Evolutionary conservation across 179 eudicot species (phyloP).

Genomic region (Carnegiea gigantea): DNA sequence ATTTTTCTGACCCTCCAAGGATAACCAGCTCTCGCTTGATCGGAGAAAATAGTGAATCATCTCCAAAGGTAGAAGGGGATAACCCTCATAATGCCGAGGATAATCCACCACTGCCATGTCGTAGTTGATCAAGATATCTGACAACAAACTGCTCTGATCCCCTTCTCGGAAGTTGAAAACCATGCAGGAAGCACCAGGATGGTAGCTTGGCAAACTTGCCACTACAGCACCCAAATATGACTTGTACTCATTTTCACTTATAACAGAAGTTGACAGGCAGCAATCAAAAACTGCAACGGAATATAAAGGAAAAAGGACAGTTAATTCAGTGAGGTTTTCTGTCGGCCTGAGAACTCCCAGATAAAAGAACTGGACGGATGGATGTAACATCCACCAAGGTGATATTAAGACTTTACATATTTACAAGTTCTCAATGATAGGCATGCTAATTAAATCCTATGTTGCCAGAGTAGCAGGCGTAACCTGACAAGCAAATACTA

Average conservation of each 20-base stretch:
- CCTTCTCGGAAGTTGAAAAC: conserved; percentile 91
- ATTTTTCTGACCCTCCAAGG: conserved; percentile 73
- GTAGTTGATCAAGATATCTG: conserved; percentile 75
- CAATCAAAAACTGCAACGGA: conserved; percentile 71
- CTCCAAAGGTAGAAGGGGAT: conserved; percentile 79
- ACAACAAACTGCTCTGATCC: conserved; percentile 62
- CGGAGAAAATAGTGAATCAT: conserved; percentile 80
- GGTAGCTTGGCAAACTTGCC: conserved; percentile 67
- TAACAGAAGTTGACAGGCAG: conserved; percentile 72
- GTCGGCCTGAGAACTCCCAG: too few species aligned
- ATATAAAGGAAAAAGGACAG: neutral
- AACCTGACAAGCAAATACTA: too few species aligned
- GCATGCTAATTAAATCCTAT: too few species aligned
- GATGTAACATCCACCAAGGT: neutral
- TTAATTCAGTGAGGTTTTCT: neutral
- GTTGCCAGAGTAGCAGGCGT: too few species aligned
- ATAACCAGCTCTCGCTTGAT: conserved; percentile 91
- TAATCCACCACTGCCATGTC: conserved; percentile 95
- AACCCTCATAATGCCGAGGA: conserved; percentile 84
- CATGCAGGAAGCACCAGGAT: conserved; percentile 91
- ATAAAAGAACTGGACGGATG: too few species aligned
- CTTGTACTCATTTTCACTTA: conserved; percentile 63
- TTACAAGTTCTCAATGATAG: neutral
- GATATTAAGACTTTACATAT: neutral
- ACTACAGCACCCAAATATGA: conserved; percentile 67